phyloP scores from a whole-genome alignment of 1,139 yeast genomes.

The Chernovozyma aurita region DNA sequence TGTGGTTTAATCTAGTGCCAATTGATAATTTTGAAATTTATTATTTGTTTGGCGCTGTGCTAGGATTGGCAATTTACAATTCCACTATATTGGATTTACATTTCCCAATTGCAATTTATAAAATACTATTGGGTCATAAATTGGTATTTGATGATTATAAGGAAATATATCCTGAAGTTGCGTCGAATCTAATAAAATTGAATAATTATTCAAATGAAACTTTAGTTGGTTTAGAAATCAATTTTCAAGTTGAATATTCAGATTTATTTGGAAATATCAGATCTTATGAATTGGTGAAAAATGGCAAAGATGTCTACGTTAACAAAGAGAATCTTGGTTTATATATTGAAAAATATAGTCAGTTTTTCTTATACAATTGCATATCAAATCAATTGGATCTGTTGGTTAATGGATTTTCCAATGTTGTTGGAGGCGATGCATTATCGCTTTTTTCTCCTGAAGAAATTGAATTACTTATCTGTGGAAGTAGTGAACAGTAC shows the following conservation, averaged over 20 bases:
- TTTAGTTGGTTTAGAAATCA: slow-evolving; percentile 25
- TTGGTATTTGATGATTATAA: slow-evolving; percentile 59
- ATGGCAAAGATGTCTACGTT: slow-evolving; percentile 55
- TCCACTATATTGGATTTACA: slow-evolving; percentile 78
- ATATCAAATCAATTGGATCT: slow-evolving; percentile 50
- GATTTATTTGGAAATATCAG: slow-evolving; percentile 35
- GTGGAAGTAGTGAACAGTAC: slow-evolving; percentile 68
- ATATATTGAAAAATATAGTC: slow-evolving; percentile 61
- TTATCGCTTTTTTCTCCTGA: slow-evolving; percentile 72
- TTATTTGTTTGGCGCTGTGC: slow-evolving; percentile 74
- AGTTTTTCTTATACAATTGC: slow-evolving; percentile 55
- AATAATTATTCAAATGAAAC: slow-evolving; percentile 35
- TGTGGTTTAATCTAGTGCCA: slow-evolving; percentile 67
- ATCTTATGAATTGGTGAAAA: slow-evolving; percentile 47
- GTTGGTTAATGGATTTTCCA: slow-evolving; percentile 66
- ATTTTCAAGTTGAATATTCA: slow-evolving; percentile 37
- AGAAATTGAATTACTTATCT: slow-evolving; percentile 72
- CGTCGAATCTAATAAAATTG: slow-evolving; percentile 52
- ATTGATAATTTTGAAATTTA: slow-evolving; percentile 51
- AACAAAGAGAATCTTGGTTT: slow-evolving; percentile 49
- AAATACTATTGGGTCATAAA: slow-evolving; percentile 58
- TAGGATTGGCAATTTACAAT: slow-evolving; percentile 89
- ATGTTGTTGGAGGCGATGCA: slow-evolving; percentile 79
- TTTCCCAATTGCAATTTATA: slow-evolving; percentile 74
- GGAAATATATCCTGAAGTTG: slow-evolving; percentile 65